Base-by-base conservation (phyloP, 2,329 filamentous ascomycete species). In the Aureobasidium melanogenum region DNA sequence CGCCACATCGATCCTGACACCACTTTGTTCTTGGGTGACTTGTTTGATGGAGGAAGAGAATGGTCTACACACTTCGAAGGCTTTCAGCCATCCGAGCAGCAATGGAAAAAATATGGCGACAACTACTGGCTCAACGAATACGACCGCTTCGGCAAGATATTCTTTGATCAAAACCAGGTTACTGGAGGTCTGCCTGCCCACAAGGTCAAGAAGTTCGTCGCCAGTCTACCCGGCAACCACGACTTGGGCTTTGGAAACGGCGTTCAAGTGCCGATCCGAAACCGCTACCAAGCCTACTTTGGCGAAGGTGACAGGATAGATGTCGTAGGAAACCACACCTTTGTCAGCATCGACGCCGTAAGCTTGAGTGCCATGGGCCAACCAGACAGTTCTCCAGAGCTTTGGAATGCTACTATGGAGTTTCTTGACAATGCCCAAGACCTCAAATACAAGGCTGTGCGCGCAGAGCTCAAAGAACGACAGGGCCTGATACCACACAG, bases 21-120 rank as follows among this genome's bases (percentile, higher is more conserved):
- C 17, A 79, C 96, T 0, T 84, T 97, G 70, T 97, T 99, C 70
- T 79, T 99, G 0, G 94, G 94, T 8, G 94, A 99, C 71, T 78
- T 99, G 0, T 97, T 99, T 69, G 94, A 99, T 70, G 94, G 94
- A 4, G 94, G 94, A 9, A 84, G 94, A 66, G 94, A 99, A 77
- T 99, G 94, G 94, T 93, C 92, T 14, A 77, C 74, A 2, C 79
- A 79, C 26, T 44, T 61, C n/a, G 51, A 39, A 26, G 59, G 58
- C 34, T 63, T 65, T 30, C 87, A 65, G 17, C 82, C 78, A 57
- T 80, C 89, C 0, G 84, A 88, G 68, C 78, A 81, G 64, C 90
- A 86, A 30, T 88, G 86, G 68, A 85, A 82, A 66, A 83, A 84
- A 64, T 97, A 96, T 70, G 89, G 87, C 39, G 83, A 94, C 66